Base-by-base conservation (phyloP, 208 protist genomes). In the Leishmania lainsoni region DNA sequence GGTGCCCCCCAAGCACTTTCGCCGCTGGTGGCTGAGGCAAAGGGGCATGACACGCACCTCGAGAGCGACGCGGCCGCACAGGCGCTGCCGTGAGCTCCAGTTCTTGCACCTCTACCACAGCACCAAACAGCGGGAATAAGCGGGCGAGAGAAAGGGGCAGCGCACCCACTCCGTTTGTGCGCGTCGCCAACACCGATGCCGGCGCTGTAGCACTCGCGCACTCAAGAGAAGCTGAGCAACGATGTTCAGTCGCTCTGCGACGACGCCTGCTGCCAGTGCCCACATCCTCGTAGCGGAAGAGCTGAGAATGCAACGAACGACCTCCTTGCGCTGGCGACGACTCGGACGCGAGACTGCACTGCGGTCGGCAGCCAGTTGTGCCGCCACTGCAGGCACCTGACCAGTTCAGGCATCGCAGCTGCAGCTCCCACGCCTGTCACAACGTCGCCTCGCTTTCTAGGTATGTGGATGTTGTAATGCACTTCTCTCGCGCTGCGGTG, bases 71-170 rank as follows among this genome's bases (percentile, higher is more conserved):
- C 14, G n/a, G 8, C 2, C 42, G 63, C 65, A 56, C 3, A 9
- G 72, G 78, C 51, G 65, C 70, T 56, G 48, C 39, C 3, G 17
- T 45, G 66, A 81, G 16, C 59, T 78, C 59, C 75, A 83, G 16
- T 49, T 80, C 74, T 32, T 84, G 78, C 52, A 92, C 83, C 69
- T 90, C 86, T 22, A 86, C 87, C 22, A 71, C 8, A 0, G 86
- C 73, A 4, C 89, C 89, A 49, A 92, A 90, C 5, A 90, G 70
- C 10, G 89, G 86, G 52, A 91, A 92, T 32, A 71, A 49, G 4
- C 89, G 86, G 9, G 89, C 86, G 39, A 89, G 58, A 65, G 81
- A 61, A 35, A 83, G 74, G n/a, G 79, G 86, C 56, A 81, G 74
- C 76, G 68, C 76, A 51, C 76, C 66, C 17, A 29, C 75, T 17